Base-by-base conservation (phyloP, 2,329 filamentous ascomycete species). In the Lachnellula suecica region DNA sequence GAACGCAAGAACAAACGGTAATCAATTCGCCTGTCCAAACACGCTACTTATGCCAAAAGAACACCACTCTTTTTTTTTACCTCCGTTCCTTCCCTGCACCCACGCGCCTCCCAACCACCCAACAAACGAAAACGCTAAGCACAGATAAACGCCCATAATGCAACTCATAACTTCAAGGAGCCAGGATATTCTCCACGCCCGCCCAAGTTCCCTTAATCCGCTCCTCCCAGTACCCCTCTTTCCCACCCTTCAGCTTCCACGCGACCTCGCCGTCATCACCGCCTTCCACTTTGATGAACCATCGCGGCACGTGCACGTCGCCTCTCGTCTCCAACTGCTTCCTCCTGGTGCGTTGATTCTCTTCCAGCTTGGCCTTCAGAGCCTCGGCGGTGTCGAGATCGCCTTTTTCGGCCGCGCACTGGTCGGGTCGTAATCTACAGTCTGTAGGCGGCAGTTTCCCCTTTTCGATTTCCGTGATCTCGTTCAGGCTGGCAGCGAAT, bases 141-240 rank as follows among this genome's bases (percentile, higher is more conserved):
- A n/a, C n/a, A n/a, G n/a, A n/a, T n/a, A n/a, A 43, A 25, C 40
- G 40, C 40, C 17, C 5, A 40, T 22, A n/a, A 23, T 19, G 20
- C 17, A 25, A 27, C 22, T 15, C 22, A 27, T n/a, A 23, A 5
- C 20, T 20, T 13, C 41, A 60, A 35, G 44, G 44, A 46, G 59
- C 54, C 81, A 84, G 47, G 31, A 84, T 73, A 43, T 80, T 71
- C 58, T 76, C 72, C 29, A 82, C 69, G 4, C 78, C 79, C 4
- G 66, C 69, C 90, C 89, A 96, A 51, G 75, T 75, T 1, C 85
- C 85, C 58, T 74, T 81, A 2, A 77, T 79, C 55, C 93, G 81
- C 71, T 90, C 87, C 67, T 96, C 92, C 94, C 94, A 99, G 72
- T 99, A 99, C 8, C 90, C 86, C 17, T 95, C 91, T 71, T 87